Evolutionary conservation across 805 yeast species (phyloP).

Genomic region (Candida boidinii): DNA sequence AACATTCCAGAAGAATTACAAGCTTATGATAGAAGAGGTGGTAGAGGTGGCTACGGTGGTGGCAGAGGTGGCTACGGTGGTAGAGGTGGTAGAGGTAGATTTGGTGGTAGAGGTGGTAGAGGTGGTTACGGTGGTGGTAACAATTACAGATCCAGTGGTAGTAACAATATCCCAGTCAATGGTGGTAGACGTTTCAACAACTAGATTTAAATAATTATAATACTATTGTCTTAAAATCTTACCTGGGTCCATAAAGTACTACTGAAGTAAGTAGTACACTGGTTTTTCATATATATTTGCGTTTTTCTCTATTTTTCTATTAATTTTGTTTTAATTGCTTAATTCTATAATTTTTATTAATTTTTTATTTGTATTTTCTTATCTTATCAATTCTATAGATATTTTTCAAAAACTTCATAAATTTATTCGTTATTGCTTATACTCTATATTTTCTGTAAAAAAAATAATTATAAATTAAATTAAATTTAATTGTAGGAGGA

Average conservation of each 20-base stretch:
- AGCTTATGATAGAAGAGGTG: conserved; percentile 67
- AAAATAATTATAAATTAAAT: no score
- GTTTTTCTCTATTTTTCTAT: no score
- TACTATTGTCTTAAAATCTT: no score
- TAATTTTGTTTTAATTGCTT: background rate
- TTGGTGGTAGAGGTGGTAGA: conserved; percentile 30
- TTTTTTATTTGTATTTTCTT: background rate
- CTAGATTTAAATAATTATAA: background rate
- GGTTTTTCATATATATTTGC: no score
- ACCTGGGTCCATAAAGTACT: no score
- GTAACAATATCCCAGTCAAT: conserved; percentile 40
- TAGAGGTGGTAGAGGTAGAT: conserved; percentile 40
- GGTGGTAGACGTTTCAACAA: conserved; percentile 27
- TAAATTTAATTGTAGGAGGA: no score
- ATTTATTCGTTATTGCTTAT: no score
- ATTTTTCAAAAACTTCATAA: no score
- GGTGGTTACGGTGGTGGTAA: conserved; percentile 23
- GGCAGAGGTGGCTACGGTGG: conserved; percentile 51
- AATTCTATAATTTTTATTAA: background rate
- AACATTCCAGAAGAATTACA: conserved; percentile 71
- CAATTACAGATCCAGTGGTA: conserved; percentile 28
- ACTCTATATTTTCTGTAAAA: no score
- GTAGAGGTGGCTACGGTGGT: conserved; percentile 54
- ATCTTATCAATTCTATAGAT: background rate
- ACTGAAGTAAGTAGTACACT: no score